Evolutionary conservation across 2,329 filamentous ascomycete species (phyloP), one percentile per base, ranked within the genome.

Genomic region (Diaporthe sp.): DNA sequence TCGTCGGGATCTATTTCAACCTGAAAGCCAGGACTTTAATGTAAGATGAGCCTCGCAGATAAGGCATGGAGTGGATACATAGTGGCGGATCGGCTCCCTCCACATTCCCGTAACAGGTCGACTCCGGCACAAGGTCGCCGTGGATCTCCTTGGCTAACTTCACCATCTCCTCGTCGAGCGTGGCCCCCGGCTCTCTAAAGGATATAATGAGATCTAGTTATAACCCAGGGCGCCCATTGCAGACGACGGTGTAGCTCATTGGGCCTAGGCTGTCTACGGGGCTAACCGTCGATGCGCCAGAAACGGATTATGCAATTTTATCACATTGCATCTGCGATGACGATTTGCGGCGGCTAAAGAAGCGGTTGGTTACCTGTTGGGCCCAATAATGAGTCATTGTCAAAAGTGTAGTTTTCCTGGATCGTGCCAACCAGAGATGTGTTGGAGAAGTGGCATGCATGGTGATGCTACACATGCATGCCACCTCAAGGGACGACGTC

Each of bases 181-280:
- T 13, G 25, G n/a, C 30, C 6, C 3, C 56, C 37, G 56, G 37
- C 8, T 61, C 56, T 61, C 56, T 25, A 19, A 61, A 39, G 25
- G 56, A 61, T 25, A 61, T 4, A 15, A 61, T 6, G 30, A 39
- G 19, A 30, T 76, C 66, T 56, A 8, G 27, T 2, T 30, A 59
- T 72, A 58, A 75, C 53, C 55, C 70, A 27, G 53, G 65, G 32
- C 77, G 44, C 44, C 77, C 56, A 61, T 47, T 77, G 70, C 77
- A 79, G 61, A 81, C 37, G 61, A 80, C 78, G 9, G 79, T 80
- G 74, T 80, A 80, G 77, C 79, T 80, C 76, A 79, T 77, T 22
- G 78, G 80, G 39, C 79, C 79, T 59, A 76, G 80, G 69, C 72
- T 79, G 37, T 80, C 78, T 0, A 81, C 78, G 3, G 74, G 76